Evolutionary conservation across 805 yeast genomes (phyloP), one percentile per base, ranked within the genome.

Genomic region (Pichia ethanolica): DNA sequence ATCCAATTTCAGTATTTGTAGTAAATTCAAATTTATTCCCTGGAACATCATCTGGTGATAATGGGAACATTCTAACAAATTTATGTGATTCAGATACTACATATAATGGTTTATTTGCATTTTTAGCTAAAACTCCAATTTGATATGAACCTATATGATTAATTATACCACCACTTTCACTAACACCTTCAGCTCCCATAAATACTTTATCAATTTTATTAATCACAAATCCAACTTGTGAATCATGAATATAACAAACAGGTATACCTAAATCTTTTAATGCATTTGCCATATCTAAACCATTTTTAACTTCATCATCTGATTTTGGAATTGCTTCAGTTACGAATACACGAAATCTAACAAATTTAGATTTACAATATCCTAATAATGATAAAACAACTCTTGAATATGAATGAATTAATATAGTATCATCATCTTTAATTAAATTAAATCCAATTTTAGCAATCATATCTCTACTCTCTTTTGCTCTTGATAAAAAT

Each of bases 161-260:
- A 57, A 93, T 91, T 44, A 95, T 89, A 35, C 99, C 99, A 49
- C 99, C 99, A 64, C 95, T 85, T 71, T 93, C 99, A 4, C 96
- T 96, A 4, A 93, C 99, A 57, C 99, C 99, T 68, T 93, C 99
- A 1, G 99, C 99, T 48, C 99, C 99, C 56, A 93, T 93, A 56
- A 93, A 78, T 5, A 93, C 86, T 67, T 93, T 91, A 69, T 91
- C 95, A 12, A 90, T 89, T 65, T 86, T 86, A 65, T 89, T 90
- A 51, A 93, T 82, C 37, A 89, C 88, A 57, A 82, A 89, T 0
- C 98, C 98, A 12, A 91, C 97, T 7, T 96, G 95, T 47, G 89
- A 82, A 64, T 93, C 99, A 14, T 88, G 90, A 45, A 93, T 86
- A 46, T 89, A 74, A 46, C 88, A 82, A 11, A 85, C 93, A 0